Conservation (phyloP, 257 asterid species). For the Fraxinus anomala region DNA sequence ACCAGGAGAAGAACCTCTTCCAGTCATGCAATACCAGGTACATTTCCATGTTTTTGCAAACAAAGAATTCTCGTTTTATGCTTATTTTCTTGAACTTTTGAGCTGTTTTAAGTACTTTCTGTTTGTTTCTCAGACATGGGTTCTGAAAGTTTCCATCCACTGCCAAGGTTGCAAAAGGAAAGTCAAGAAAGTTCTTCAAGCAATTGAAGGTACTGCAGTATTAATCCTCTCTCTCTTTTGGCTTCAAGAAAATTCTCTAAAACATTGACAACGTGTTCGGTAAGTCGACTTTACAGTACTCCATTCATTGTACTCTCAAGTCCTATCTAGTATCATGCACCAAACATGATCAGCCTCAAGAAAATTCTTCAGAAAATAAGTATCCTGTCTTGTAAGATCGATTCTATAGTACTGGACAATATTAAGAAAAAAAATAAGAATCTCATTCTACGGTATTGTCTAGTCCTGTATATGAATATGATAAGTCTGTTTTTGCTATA, state of each 20-base stretch:
- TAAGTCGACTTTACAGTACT: too few relatives aligned
- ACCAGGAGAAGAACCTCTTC: constrained; percentile 49
- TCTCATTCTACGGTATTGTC: background rate
- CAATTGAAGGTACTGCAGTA: constrained; percentile 62
- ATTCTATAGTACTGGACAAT: too few relatives aligned
- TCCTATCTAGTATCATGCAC: too few relatives aligned
- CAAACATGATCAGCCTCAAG: too few relatives aligned
- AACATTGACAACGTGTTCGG: background rate
- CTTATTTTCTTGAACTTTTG: background rate
- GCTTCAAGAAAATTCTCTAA: background rate
- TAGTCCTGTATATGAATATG: background rate
- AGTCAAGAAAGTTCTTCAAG: constrained; percentile 73
- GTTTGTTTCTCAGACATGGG: constrained; percentile 55
- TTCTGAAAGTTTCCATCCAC: constrained; percentile 81
- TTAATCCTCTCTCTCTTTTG: background rate
- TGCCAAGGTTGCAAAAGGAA: constrained; percentile 85
- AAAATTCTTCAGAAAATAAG: too few relatives aligned
- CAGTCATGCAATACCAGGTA: constrained; percentile 68
- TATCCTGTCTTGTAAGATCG: too few relatives aligned
- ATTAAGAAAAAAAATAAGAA: too few relatives aligned
- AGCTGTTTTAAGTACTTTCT: background rate
- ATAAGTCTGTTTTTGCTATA: background rate
- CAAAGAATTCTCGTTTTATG: background rate
- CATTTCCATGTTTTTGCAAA: constrained; percentile 8
- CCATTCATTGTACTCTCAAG: too few relatives aligned